Evolutionary conservation across 179 eudicot genomes (phyloP).

Genomic region (Spergularia azorica): DNA sequence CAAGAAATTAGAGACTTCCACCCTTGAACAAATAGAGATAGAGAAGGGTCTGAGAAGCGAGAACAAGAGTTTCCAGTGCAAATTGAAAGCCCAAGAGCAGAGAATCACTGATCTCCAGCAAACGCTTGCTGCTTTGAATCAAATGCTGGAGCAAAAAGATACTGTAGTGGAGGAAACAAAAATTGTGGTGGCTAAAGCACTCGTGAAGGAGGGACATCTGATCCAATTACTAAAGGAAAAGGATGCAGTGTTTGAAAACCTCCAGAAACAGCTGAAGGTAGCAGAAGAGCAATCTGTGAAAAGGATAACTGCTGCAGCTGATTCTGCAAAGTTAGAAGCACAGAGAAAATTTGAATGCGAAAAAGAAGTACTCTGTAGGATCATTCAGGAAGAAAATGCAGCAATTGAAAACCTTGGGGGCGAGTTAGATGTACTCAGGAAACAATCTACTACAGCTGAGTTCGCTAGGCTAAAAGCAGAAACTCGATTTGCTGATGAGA

Average conservation of each 20-base stretch:
- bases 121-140: conserved; percentile 35
- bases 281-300: conserved; percentile 26
- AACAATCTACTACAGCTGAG: neutral
- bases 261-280: conserved; percentile 16
- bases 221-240: conserved; percentile 31
- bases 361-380: conserved; percentile 21
- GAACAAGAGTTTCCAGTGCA: conserved; percentile 33
- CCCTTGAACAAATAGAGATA: conserved; percentile 35
- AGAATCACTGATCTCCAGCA: conserved; percentile 36
- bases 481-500: conserved; percentile 32
- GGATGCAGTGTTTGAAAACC: conserved; percentile 27
- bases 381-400: conserved; percentile 9
- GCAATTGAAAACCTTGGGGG: conserved; percentile 4
- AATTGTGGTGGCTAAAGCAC: conserved; percentile 27
- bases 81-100: conserved; percentile 39
- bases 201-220: conserved; percentile 30
- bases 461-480: conserved; percentile 19
- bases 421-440: conserved; percentile 6
- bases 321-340: conserved; percentile 28
- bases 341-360: conserved; percentile 28
- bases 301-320: conserved; percentile 28
- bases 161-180: conserved; percentile 26
- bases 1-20: conserved; percentile 33
- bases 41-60: conserved; percentile 38
- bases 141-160: conserved; percentile 29